Percentiles rank a stretch among this genome's conserved stretches.
Conservation (phyloP, 2,329 filamentous ascomycete genomes). For the Trichoderma sp. region DNA sequence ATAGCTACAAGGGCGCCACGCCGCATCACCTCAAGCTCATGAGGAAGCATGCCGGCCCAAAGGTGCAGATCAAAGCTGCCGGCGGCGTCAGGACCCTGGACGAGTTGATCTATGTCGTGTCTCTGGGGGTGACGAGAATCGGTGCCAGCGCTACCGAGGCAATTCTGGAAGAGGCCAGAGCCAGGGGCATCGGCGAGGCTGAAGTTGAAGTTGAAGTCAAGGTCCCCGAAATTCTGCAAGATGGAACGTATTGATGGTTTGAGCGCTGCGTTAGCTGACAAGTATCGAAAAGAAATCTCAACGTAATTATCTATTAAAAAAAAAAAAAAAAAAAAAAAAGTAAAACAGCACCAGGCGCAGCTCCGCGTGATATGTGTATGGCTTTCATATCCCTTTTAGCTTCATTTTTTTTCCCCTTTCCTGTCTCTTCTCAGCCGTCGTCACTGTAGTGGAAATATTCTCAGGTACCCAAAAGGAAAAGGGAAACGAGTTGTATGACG, state of each 20-base stretch:
- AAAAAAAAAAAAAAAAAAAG: background rate
- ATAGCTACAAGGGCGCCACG: constrained; percentile 53
- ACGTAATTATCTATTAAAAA: constrained; percentile 3
- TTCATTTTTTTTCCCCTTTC: background rate
- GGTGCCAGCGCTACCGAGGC: constrained; percentile 53
- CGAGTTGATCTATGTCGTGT: constrained; percentile 52
- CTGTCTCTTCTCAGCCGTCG: background rate
- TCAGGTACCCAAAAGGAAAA: constrained; percentile 1
- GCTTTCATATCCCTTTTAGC: background rate
- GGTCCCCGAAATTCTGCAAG: constrained; percentile 4
- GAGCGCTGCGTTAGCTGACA: background rate
- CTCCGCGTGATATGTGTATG: background rate
- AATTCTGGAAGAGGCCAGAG: constrained; percentile 54
- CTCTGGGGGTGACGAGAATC: constrained; percentile 52
- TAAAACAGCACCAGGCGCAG: background rate
- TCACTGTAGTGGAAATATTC: background rate
- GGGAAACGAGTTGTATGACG: background rate
- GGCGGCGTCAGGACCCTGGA: constrained; percentile 56
- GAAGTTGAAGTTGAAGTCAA: constrained; percentile 22
- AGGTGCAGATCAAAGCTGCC: constrained; percentile 55
- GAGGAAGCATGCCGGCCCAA: constrained; percentile 41
- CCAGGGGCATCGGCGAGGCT: constrained; percentile 41
- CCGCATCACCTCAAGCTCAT: constrained; percentile 52
- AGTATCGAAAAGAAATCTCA: background rate
- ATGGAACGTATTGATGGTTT: constrained; percentile 1